Base-by-base conservation (phyloP, 192 early-diverging fungal genomes). In the Entomortierella beljakovae region DNA sequence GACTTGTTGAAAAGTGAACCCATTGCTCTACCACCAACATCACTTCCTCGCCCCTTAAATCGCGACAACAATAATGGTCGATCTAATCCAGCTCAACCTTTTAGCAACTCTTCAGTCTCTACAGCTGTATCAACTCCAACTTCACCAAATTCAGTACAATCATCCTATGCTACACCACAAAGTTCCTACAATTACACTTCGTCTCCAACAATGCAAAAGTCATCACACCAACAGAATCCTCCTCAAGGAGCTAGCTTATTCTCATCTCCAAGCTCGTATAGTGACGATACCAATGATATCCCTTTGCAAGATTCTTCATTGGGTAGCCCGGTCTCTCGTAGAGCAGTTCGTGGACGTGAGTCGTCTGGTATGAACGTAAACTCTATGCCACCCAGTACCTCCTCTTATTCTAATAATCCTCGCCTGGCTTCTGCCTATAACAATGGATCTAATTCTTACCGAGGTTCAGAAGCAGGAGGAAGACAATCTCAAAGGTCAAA, bases 41-140 rank as follows among this genome's bases (percentile, higher is more conserved):
- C 75, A 7, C 37, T 79, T 15, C 75, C 75, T 0, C 75, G 75
- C 28, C 75, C 75, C 1, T 43, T 79, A 31, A 66, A 69, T 35
- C 52, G 56, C 11, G 75, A 76, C 31, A 32, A 48, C 53, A 35
- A 35, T n/a, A 2, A 16, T 43, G 34, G 43, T 48, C 65, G 23
- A 43, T 55, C 33, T 42, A 53, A 11, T 34, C 65, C 62, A 33
- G 31, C 62, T 0, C 33, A 37, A 43, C n/a, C n/a, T n/a, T n/a
- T n/a, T n/a, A n/a, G n/a, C n/a, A 40, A 40, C 37, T 46, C 43
- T 46, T 5, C 7, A 46, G 6, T 15, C 11, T 46, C 43, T 46
- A 46, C 43, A 11, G 15, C 43, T 46, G 20, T 2, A 11, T 2
- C 43, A 11, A 20, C 43, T 46, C 15, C 43, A 16, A 40, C 37